Conservation (phyloP, 331 rosid species). For the Quercus lobata region DNA sequence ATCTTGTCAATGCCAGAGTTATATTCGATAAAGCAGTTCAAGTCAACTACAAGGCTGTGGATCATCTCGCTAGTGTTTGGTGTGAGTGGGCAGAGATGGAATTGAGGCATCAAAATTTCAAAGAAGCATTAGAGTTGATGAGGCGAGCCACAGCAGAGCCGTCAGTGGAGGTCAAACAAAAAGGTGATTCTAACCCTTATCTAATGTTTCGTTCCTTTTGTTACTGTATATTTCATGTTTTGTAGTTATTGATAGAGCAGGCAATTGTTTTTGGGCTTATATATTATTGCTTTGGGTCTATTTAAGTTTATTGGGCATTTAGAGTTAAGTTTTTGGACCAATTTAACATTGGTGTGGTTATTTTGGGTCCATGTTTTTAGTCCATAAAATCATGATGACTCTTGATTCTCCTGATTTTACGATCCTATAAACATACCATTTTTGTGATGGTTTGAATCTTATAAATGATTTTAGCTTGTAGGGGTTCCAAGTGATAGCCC, state of each 20-base stretch:
- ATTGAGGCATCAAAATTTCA: constrained; percentile 66
- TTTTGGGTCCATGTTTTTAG: too few species aligned
- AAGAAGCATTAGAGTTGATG: constrained; percentile 76
- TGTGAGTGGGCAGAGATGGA: constrained; percentile 96
- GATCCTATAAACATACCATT: too few species aligned
- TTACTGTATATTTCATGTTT: not conserved
- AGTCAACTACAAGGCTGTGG: constrained; percentile 82
- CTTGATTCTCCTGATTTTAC: too few species aligned
- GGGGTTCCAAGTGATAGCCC: too few species aligned
- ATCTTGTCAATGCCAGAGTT: constrained; percentile 84
- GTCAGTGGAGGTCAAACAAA: constrained; percentile 85
- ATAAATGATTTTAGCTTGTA: too few species aligned
- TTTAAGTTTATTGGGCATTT: too few species aligned
- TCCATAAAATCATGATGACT: too few species aligned
- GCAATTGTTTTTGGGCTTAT: too few species aligned
- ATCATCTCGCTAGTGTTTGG: constrained; percentile 79
- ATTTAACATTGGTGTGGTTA: too few species aligned
- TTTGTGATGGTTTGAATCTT: too few species aligned
- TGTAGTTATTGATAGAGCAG: not conserved
- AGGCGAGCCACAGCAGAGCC: constrained; percentile 96
- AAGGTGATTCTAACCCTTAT: constrained; percentile 44
- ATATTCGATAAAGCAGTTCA: constrained; percentile 88
- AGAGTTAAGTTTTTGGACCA: too few species aligned
- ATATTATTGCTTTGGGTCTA: too few species aligned
- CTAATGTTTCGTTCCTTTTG: not conserved